Evolutionary conservation across 23 red algal species (phyloP).

Genomic region (Pyropia haitanensis): DNA sequence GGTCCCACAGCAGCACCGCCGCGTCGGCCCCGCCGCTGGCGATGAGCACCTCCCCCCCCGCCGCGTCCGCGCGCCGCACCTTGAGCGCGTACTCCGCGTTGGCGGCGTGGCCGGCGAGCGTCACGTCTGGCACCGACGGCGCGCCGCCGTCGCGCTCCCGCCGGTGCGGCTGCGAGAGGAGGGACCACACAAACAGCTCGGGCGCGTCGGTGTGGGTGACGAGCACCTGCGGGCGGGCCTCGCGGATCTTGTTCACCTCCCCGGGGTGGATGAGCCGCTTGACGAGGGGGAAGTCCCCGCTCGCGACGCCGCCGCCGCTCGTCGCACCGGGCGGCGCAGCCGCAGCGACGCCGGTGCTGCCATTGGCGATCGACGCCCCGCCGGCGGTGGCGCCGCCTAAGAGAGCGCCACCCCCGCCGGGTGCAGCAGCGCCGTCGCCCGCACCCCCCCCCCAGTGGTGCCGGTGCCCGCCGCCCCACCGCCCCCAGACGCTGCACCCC

Average conservation of each 20-base stretch:
- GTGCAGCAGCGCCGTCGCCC: too few relatives aligned
- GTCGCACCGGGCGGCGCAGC: slow-evolving; percentile 11
- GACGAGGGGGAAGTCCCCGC: slow-evolving; percentile 40
- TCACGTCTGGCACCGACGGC: slow-evolving; percentile 36
- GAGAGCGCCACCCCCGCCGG: too few relatives aligned
- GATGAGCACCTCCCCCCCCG: slow-evolving; percentile 31
- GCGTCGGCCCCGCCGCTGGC: slow-evolving; percentile 52
- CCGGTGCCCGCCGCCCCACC: too few relatives aligned
- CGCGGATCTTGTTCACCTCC: slow-evolving; percentile 73
- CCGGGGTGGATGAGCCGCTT: slow-evolving; percentile 86
- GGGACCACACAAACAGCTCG: slow-evolving; percentile 72
- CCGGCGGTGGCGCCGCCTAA: background rate
- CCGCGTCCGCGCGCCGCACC: background rate
- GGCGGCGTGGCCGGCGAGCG: slow-evolving; percentile 44
- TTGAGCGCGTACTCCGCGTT: slow-evolving; percentile 69
- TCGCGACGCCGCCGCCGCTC: slow-evolving; percentile 26
- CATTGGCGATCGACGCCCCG: background rate
- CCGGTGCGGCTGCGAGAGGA: slow-evolving; percentile 67
- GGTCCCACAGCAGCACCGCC: slow-evolving; percentile 53
- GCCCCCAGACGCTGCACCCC: too few relatives aligned
- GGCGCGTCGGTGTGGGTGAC: slow-evolving; percentile 84
- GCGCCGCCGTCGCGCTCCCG: slow-evolving; percentile 15
- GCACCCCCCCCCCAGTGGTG: too few relatives aligned
- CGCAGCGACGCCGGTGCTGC: background rate
- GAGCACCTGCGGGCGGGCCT: slow-evolving; percentile 36